Evolutionary conservation across 768 basidiomycete species (phyloP), one percentile per base, ranked within the genome.

Genomic region (Mycena maculata): DNA sequence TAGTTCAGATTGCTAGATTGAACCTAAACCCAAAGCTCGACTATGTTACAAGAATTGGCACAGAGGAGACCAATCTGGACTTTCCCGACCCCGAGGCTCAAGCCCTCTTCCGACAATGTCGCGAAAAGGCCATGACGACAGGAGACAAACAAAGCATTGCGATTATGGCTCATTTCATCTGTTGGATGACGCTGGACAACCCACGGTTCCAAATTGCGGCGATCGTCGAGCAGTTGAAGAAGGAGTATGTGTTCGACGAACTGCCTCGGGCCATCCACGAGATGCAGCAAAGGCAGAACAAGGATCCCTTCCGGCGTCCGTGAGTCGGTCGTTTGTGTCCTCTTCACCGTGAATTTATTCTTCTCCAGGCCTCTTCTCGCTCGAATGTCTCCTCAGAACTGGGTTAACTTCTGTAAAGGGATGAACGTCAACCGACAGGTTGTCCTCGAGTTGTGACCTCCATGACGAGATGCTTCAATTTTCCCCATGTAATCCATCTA

Each of bases 341-440:
- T n/a, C n/a, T n/a, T n/a, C n/a, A n/a, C n/a, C n/a, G n/a, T n/a
- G n/a, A n/a, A n/a, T n/a, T n/a, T n/a, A n/a, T n/a, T n/a, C n/a
- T n/a, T n/a, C n/a, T n/a, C n/a, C n/a, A n/a, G n/a, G n/a, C 15
- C 38, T 6, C 50, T 60, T 25, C 50, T 66, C 3, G 20, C 42
- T 22, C 20, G 38, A 23, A 57, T 65, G 63, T 48, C 55, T 50
- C 55, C 63, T 0, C 31, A 49, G 30, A 64, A 52, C 41, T 65
- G 63, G 55, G 12, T 44, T 10, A 57, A 65, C 20, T 58, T 65
- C 13, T 57, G 38, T 25, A 30, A 6, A 20, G 63, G 56, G 23
- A 57, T 59, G 50, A 52, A 59, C 22, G 41, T 59, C 11, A 25
- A 36, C 4, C 39, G 30, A 5, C 63, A 65, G 20, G 63, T 65